Base-by-base conservation (phyloP, 306 rosid species). In the Lotus japonicus region DNA sequence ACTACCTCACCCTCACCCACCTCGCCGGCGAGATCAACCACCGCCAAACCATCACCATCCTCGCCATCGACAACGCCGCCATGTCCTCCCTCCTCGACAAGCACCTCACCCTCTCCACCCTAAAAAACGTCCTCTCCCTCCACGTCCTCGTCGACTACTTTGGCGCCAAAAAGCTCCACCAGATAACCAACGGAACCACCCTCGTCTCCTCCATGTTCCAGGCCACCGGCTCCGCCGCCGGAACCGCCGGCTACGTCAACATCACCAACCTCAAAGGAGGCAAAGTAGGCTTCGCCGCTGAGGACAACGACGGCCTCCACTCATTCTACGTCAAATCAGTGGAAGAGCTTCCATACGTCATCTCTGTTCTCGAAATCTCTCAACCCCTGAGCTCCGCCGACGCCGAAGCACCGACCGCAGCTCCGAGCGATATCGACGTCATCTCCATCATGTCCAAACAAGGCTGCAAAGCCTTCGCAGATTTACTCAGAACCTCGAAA, bases 11-110 rank as follows among this genome's bases (percentile, higher is more conserved):
- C 55, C n/a, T 74, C 76, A 94, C 99, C 4, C 99, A 85, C 82
- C 95, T 94, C 5, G 97, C 96, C 48, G 87, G 64, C 9, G 99
- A 94, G 58, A 88, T 94, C 72, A 94, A 94, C 89, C 92, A 92
- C 68, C 89, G 99, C 9, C 89, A 79, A 36, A 94, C 99, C 74
- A 94, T 94, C 61, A 94, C 99, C 15, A 85, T 90, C 80, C 97
- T 94, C 0, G 92, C 95, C 39, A 15, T 94, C 10, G 96, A 94
- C 89, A 94, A 94, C 58, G 84, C 84, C 44, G 96, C 89, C 83
- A 94, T 94, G 97, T 74, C 90, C 0, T 54, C 88, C 10, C 76
- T 94, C 54, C 80, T 88, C 0, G 80, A 77, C 69, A 90, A 88
- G 46, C 91, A 86, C 59, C 82, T 80, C 76, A 43, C 92, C 42